Conservation (phyloP, 768 basidiomycete genomes). For the Serpula lacrymans region DNA sequence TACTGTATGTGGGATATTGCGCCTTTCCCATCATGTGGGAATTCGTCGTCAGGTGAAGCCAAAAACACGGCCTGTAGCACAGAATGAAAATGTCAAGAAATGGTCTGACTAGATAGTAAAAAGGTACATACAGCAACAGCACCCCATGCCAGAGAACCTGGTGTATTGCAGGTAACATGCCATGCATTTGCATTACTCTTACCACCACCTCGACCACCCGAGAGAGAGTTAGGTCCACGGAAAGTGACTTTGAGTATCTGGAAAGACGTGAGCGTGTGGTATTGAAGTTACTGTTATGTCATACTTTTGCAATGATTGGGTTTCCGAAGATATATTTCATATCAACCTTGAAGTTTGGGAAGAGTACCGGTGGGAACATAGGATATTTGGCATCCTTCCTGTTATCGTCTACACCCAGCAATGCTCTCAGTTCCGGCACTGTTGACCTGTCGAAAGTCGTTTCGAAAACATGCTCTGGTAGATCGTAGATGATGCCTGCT, state of each 20-base stretch:
- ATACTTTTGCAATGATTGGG: not conserved
- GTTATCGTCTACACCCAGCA: too few relatives aligned
- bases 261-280: not conserved
- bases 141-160: conserved; percentile 1
- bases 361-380: conserved; percentile 1
- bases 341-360: conserved; percentile 1
- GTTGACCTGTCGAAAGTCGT: not conserved
- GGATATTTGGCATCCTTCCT: not conserved
- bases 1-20: conserved; percentile 1
- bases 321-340: conserved; percentile 4
- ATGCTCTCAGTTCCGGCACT: not conserved
- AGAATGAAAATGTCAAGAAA: not conserved
- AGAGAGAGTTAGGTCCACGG: conserved; percentile 2
- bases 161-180: conserved; percentile 1
- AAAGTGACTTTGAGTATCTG: conserved; percentile 5
- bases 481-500: not conserved
- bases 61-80: conserved; percentile 1
- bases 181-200: not conserved
- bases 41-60: conserved; percentile 1
- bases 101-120: not conserved
- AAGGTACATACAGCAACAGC: not conserved
- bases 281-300: not conserved
- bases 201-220: not conserved
- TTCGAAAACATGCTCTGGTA: conserved; percentile 3
- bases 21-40: not conserved